Evolutionary conservation across 208 protist genomes (phyloP).

Genomic region (Trypanosoma caninum): DNA sequence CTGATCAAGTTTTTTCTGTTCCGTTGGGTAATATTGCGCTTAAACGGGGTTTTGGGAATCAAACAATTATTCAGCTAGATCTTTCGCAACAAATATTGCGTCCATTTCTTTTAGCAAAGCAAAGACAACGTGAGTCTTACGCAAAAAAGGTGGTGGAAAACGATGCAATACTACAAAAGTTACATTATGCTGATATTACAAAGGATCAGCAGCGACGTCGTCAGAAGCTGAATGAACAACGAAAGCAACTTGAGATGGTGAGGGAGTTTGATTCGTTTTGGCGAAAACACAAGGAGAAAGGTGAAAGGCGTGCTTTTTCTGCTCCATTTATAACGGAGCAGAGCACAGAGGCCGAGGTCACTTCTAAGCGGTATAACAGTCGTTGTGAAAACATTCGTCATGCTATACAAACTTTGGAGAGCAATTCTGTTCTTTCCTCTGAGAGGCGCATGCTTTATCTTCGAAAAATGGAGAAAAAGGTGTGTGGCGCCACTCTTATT

Average conservation of each 20-base stretch:
- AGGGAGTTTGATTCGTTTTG: background rate
- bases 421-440: slow-evolving; percentile 3
- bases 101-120: background rate
- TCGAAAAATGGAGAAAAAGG: background rate
- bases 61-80: background rate
- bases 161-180: background rate
- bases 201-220: background rate
- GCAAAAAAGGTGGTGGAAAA: background rate
- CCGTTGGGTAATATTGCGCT: slow-evolving; percentile 9
- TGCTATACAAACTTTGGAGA: slow-evolving; percentile 18
- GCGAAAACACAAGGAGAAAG: background rate
- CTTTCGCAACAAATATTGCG: background rate
- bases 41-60: background rate
- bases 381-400: slow-evolving; percentile 20
- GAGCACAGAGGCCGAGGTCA: background rate
- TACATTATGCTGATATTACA: slow-evolving; percentile 1
- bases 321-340: background rate
- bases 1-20: background rate
- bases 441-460: slow-evolving; percentile 20
- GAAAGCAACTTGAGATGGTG: slow-evolving; percentile 4
- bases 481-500: background rate
- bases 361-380: background rate
- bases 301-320: background rate
- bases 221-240: slow-evolving; percentile 1
- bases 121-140: background rate